Conservation (phyloP, 2,329 filamentous ascomycete genomes). For the Stemphylium lycopersici region DNA sequence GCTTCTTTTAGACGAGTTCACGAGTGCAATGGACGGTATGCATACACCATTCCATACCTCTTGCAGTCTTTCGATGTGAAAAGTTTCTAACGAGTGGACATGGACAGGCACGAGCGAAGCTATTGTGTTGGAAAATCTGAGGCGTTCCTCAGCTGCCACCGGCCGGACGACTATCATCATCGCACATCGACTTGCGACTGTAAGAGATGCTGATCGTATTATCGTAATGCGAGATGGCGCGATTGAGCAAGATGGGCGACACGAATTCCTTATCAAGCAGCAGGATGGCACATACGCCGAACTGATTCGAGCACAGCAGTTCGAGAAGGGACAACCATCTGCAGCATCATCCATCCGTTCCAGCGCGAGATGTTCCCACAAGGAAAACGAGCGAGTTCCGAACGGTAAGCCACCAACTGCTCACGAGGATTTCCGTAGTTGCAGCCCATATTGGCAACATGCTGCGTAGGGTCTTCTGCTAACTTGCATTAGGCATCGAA, state of each 20-base stretch:
- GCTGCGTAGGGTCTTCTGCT: not conserved
- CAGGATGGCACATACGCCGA: slow-evolving; percentile 40
- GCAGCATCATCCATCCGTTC: slow-evolving; percentile 31
- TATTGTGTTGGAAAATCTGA: slow-evolving; percentile 41
- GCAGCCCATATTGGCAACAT: no score
- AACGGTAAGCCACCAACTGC: not conserved
- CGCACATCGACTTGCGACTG: slow-evolving; percentile 46
- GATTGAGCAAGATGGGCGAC: slow-evolving; percentile 40
- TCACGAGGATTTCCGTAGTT: not conserved
- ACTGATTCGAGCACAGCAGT: slow-evolving; percentile 44
- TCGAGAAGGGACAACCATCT: slow-evolving; percentile 39
- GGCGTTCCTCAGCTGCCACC: slow-evolving; percentile 32
- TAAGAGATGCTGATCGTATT: slow-evolving; percentile 47
- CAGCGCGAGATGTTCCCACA: slow-evolving; percentile 14
- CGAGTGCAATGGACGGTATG: slow-evolving; percentile 39
- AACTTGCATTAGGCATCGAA: not conserved
- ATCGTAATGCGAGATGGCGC: slow-evolving; percentile 45
- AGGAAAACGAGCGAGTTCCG: slow-evolving; percentile 15
- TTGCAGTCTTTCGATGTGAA: not conserved
- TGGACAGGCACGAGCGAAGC: slow-evolving; percentile 34
- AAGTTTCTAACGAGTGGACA: not conserved
- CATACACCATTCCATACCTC: not conserved
- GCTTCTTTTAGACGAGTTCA: slow-evolving; percentile 47
- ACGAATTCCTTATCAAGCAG: slow-evolving; percentile 37
- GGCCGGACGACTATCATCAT: slow-evolving; percentile 47